Evolutionary conservation across 768 basidiomycete species (phyloP).

Genomic region (Melanogaster broomeanus): DNA sequence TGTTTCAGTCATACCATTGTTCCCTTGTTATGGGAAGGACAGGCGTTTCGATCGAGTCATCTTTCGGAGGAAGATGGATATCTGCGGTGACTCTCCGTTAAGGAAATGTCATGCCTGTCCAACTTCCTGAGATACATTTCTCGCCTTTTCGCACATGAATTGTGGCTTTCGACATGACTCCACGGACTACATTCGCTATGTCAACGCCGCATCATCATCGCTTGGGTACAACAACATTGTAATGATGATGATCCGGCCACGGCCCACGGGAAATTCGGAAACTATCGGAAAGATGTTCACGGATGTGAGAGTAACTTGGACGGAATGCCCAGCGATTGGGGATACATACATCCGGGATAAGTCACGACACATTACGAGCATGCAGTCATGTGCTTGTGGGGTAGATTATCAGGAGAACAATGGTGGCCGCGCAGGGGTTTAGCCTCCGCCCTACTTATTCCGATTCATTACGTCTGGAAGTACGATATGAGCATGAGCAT

Average conservation of each 20-base stretch:
- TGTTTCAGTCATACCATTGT: conserved; percentile 28
- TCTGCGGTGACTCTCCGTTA: conserved; percentile 21
- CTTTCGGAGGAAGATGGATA: conserved; percentile 15
- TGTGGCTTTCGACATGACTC: conserved; percentile 3
- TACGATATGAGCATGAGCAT: too few relatives aligned
- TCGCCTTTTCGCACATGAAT: conserved; percentile 15
- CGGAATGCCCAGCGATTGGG: not conserved
- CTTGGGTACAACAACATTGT: conserved; percentile 5
- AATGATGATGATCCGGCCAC: conserved; percentile 24
- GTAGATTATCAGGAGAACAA: conserved; percentile 6
- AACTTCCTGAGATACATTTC: conserved; percentile 22
- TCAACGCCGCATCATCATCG: too few relatives aligned
- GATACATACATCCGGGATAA: not conserved
- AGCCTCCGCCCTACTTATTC: not conserved
- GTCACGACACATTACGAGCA: conserved; percentile 27
- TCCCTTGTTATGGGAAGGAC: conserved; percentile 32
- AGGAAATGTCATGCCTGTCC: conserved; percentile 13
- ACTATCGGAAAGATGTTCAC: conserved; percentile 13
- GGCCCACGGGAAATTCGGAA: conserved; percentile 19
- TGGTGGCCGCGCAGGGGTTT: not conserved
- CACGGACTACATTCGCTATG: conserved; percentile 8
- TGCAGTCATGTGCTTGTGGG: conserved; percentile 7
- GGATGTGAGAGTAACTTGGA: conserved; percentile 2
- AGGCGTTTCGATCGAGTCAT: too few relatives aligned
- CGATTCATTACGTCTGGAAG: too few relatives aligned